Conservation (phyloP, 1,284 basidiomycete species). For the Microbotryomycetes sp. region DNA sequence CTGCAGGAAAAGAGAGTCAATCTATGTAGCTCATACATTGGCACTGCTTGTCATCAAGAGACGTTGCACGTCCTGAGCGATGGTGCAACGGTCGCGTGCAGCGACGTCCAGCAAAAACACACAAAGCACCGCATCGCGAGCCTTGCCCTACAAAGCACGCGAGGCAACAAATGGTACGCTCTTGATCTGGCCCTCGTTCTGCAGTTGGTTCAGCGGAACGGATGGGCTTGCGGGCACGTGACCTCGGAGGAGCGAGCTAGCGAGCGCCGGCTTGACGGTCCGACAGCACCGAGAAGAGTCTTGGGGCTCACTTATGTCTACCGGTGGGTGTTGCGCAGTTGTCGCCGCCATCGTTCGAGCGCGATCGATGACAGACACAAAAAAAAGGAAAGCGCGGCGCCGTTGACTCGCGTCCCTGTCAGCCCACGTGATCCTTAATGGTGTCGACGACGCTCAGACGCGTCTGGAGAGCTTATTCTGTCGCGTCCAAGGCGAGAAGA, state of each 20-base stretch:
- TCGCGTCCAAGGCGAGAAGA: background rate
- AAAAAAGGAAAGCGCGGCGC: background rate
- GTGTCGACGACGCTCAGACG: background rate
- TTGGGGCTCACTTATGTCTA: slow-evolving; percentile 21
- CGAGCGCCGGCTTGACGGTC: no score
- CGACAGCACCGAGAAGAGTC: no score
- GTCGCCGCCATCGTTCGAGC: background rate
- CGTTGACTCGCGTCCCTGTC: background rate
- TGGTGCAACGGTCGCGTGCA: no score
- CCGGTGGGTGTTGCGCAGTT: background rate
- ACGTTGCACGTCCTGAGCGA: no score
- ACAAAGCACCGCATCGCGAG: no score
- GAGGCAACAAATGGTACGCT: background rate
- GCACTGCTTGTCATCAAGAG: no score
- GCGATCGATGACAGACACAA: no score
- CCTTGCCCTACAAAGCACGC: background rate
- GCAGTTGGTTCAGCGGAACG: background rate
- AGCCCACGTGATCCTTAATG: background rate
- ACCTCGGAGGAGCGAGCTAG: background rate
- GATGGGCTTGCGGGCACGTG: background rate
- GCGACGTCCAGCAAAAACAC: background rate
- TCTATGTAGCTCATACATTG: no score
- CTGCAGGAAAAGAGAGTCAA: background rate
- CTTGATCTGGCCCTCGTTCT: no score
- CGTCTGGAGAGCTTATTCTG: background rate